These are phyloP conservation scores for Bjerkandera adusta DNA, from an alignment of 1,284 basidiomycete genomes.

Conservation along the genomic window DNA sequence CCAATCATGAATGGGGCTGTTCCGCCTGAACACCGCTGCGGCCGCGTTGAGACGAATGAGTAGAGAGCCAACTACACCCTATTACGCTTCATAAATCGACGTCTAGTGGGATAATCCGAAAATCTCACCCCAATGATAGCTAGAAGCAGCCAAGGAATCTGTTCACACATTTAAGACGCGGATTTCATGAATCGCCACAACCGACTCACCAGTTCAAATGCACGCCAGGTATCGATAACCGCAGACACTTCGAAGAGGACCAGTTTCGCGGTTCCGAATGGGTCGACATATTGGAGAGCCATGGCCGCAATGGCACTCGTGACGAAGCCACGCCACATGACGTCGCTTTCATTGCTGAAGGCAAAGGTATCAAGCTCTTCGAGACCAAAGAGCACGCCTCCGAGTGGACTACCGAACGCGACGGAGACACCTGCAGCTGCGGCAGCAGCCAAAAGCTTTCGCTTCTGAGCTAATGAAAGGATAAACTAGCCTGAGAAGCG, in stretches of 20 bases:
- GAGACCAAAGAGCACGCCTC: conserved; percentile 72
- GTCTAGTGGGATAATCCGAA: not conserved
- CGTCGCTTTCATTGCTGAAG: conserved; percentile 59
- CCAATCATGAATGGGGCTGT: conserved; percentile 55
- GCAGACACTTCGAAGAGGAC: conserved; percentile 65
- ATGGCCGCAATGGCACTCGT: conserved; percentile 72
- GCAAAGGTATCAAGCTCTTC: conserved; percentile 70
- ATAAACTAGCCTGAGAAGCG: not conserved
- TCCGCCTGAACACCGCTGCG: conserved; percentile 57
- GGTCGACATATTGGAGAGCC: conserved; percentile 69
- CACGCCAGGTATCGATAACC: conserved; percentile 59
- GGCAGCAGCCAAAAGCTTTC: conserved; percentile 64
- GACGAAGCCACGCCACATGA: conserved; percentile 77
- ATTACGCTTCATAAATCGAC: not conserved
- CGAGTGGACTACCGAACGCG: conserved; percentile 73
- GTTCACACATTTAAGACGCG: not conserved
- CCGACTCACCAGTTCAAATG: conserved; percentile 61
- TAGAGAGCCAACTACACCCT: conserved; percentile 65
- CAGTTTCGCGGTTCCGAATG: conserved; percentile 73
- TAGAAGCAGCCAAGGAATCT: conserved; percentile 67
- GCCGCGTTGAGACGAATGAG: conserved; percentile 66
- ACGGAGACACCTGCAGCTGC: conserved; percentile 75
- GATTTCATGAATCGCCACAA: conserved; percentile 1
- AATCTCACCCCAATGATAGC: conserved; percentile 55
- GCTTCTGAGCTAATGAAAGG: conserved; percentile 52